Evolutionary conservation across 495 filamentous ascomycete genomes (phyloP), one percentile per base, ranked within the genome.

Genomic region (Penicillium bovifimosum): DNA sequence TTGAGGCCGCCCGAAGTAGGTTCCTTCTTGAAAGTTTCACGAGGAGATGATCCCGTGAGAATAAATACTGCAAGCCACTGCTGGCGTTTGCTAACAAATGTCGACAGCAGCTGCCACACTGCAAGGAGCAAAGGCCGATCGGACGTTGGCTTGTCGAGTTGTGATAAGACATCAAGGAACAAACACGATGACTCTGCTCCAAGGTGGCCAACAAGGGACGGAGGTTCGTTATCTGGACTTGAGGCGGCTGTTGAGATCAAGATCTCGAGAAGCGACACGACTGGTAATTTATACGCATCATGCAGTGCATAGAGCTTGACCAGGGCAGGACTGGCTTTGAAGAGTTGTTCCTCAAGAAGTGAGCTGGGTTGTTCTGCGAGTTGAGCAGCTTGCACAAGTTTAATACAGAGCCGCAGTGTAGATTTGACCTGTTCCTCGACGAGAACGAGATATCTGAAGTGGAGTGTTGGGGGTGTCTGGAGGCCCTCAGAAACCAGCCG

Each of bases 1-100:
- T 61, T 61, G 0, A 60, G 65, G 9, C 61, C 60, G 27, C 63
- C 67, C 41, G 60, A 56, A n/a, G 61, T 61, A 51, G 76, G 75
- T 20, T 59, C 66, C 28, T 81, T 77, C 51, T 82, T 85, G 56
- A 89, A 65, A 1, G 83, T 80, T 42, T 91, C 81, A 45, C 84
- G 80, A 13, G 93, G 88, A 0, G 88, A 88, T 53, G 83, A 84
- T 20, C 93, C 93, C 4, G 91, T 96, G 24, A 97, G 83, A 43
- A 97, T 78, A 62, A 90, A 92, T 39, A 95, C 89, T 0, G 92
- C 84, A 72, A 99, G 85, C 86, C 95, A 97, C 62, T 95, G 90
- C 56, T 99, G 93, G 47, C 89, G 85, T 61, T 88, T 91, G 60
- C 88, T 87, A 41, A 97, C 80, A 41, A 96, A 82, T n/a, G 83